phyloP scores from a whole-genome alignment of 129 eudicot species.

The Arctium minus region DNA sequence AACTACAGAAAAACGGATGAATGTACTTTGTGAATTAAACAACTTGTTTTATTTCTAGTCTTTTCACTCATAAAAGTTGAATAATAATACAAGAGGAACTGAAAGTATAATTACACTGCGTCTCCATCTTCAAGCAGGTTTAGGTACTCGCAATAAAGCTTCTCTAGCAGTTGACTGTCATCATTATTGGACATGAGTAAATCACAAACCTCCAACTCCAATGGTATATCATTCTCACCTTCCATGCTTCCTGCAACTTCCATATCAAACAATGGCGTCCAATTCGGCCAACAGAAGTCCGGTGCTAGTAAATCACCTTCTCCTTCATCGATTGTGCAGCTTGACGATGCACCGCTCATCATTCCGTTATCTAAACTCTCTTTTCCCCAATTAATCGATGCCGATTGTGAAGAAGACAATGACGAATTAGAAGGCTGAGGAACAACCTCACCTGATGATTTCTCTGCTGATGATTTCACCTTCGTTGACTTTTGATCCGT shows the following conservation, averaged over 20 bases:
- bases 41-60: neutral
- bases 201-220: neutral
- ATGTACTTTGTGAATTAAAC: neutral
- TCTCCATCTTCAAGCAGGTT: slow-evolving; percentile 15
- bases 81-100: neutral
- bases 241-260: slow-evolving; percentile 9
- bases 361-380: neutral
- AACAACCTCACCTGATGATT: neutral
- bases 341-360: slow-evolving; percentile 3
- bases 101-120: neutral
- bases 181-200: slow-evolving; percentile 1
- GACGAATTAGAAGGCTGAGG: slow-evolving; percentile 10
- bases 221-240: neutral
- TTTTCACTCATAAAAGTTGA: neutral
- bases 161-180: slow-evolving; percentile 15
- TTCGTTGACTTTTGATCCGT: slow-evolving; percentile 3
- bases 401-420: neutral
- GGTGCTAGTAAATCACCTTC: slow-evolving; percentile 3
- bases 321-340: neutral
- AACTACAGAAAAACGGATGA: no score
- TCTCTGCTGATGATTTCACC: neutral
- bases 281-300: slow-evolving; percentile 13
- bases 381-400: slow-evolving; percentile 16
- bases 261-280: slow-evolving; percentile 17
- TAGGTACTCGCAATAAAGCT: slow-evolving; percentile 16